Evolutionary conservation across 2,329 filamentous ascomycete species (phyloP).

Genomic region (Venturia asperata): DNA sequence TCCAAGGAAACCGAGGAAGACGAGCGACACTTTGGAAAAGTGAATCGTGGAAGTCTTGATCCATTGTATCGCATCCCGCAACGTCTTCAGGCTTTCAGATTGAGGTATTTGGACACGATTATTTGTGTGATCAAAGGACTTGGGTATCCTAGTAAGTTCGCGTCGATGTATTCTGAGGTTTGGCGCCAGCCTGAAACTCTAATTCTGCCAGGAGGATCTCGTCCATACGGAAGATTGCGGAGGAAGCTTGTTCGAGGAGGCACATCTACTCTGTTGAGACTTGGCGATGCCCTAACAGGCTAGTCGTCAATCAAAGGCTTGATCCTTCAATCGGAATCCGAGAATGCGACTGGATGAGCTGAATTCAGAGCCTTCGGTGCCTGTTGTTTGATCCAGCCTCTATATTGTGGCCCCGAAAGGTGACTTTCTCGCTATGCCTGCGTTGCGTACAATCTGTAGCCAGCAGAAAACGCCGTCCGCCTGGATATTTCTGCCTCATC

Average conservation of each 20-base stretch:
- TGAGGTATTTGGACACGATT: not conserved
- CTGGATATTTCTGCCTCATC: not conserved
- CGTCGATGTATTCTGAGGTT: not conserved
- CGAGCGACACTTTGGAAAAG: not conserved
- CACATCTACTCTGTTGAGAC: not conserved
- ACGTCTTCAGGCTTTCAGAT: not conserved
- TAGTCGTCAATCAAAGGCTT: not conserved
- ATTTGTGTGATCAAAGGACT: not conserved
- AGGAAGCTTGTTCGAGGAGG: not conserved
- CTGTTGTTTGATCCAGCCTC: not conserved
- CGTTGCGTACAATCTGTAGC: not conserved
- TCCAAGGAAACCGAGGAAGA: not conserved
- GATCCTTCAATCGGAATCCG: not conserved
- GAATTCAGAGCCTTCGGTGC: not conserved
- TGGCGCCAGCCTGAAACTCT: not conserved
- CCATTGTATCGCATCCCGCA: not conserved
- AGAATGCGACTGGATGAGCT: not conserved
- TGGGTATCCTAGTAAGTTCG: not conserved
- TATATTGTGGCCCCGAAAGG: not conserved
- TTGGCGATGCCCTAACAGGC: not conserved
- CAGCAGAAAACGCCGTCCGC: not conserved
- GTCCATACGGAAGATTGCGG: not conserved
- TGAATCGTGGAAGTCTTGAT: not conserved
- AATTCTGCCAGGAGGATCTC: not conserved
- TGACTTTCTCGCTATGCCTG: not conserved